These are phyloP conservation scores for Globisporangium paroecandrum DNA, from an alignment of 352 stramenopile genomes.

Conservation along the genomic window DNA sequence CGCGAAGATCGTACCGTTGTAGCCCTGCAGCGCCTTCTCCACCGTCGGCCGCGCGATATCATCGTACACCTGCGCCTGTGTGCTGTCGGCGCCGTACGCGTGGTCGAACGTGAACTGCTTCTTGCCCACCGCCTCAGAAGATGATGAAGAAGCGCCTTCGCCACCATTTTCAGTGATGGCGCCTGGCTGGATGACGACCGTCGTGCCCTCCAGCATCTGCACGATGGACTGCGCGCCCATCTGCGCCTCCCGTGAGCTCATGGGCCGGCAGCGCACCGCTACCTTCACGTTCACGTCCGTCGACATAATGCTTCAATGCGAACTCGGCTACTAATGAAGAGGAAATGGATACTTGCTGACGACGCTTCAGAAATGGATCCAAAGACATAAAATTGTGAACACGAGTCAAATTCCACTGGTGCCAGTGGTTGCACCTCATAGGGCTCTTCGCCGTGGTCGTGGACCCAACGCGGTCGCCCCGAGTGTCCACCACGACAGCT, in stretches of 20 bases:
- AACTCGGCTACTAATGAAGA: background rate
- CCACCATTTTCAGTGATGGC: conserved; percentile 10
- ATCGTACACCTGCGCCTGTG: conserved; percentile 78
- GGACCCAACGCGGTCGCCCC: background rate
- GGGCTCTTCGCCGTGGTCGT: background rate
- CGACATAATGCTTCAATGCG: conserved; percentile 28
- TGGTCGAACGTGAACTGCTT: conserved; percentile 86
- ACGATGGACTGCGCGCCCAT: conserved; percentile 52
- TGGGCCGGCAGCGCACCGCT: conserved; percentile 84
- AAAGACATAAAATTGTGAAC: background rate
- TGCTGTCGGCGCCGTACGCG: conserved; percentile 68
- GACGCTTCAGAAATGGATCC: conserved; percentile 2
- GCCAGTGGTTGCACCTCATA: background rate
- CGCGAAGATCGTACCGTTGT: conserved; percentile 81
- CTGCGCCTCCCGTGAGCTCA: conserved; percentile 77
- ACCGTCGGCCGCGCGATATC: conserved; percentile 75
- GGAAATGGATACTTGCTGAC: background rate
- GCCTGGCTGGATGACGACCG: conserved; percentile 47
- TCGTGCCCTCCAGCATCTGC: conserved; percentile 52
- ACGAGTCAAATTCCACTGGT: conserved; percentile 1
- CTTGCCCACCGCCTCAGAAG: conserved; percentile 15
- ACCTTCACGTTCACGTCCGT: conserved; percentile 89
- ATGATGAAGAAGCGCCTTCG: background rate
- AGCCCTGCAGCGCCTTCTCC: conserved; percentile 72
- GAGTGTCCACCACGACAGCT: background rate